phyloP scores from a whole-genome alignment of 371 early-diverging fungal genomes.

The Entomophthora muscae region DNA sequence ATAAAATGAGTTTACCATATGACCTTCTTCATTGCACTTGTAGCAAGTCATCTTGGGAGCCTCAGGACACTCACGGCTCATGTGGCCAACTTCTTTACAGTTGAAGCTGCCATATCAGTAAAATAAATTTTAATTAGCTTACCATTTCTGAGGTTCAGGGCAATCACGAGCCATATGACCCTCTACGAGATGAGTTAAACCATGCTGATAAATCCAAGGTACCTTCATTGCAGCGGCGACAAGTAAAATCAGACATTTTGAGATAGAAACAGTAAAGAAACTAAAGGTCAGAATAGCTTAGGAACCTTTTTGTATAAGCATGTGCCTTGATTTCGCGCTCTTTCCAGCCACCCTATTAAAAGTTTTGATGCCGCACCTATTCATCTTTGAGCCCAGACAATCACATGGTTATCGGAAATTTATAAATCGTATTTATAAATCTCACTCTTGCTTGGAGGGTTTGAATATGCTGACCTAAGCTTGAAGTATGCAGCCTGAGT shows the following conservation, averaged over 20 bases:
- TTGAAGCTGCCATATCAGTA: constrained; percentile 33
- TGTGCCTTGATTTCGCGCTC: too few relatives aligned
- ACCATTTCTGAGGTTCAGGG: constrained; percentile 27
- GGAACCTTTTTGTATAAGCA: too few relatives aligned
- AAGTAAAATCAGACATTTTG: background rate
- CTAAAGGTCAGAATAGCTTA: too few relatives aligned
- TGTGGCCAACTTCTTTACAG: constrained; percentile 38
- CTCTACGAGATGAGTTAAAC: background rate
- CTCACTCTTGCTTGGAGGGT: too few relatives aligned
- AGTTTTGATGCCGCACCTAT: too few relatives aligned
- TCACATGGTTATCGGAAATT: too few relatives aligned
- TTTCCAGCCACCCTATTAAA: too few relatives aligned
- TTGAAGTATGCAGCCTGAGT: too few relatives aligned
- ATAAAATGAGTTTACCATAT: constrained; percentile 15
- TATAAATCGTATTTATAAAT: too few relatives aligned
- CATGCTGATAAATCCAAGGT: background rate
- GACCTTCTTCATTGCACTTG: constrained; percentile 32
- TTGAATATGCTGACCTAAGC: too few relatives aligned
- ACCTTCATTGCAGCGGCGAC: constrained; percentile 7
- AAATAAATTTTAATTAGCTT: constrained; percentile 5
- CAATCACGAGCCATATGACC: constrained; percentile 25
- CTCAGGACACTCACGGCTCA: constrained; percentile 24
- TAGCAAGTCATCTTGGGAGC: constrained; percentile 11
- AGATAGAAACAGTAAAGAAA: too few relatives aligned
- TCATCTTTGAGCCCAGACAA: too few relatives aligned